Evolutionary conservation across 2,329 filamentous ascomycete species (phyloP).

Genomic region (Xylaria sp.): DNA sequence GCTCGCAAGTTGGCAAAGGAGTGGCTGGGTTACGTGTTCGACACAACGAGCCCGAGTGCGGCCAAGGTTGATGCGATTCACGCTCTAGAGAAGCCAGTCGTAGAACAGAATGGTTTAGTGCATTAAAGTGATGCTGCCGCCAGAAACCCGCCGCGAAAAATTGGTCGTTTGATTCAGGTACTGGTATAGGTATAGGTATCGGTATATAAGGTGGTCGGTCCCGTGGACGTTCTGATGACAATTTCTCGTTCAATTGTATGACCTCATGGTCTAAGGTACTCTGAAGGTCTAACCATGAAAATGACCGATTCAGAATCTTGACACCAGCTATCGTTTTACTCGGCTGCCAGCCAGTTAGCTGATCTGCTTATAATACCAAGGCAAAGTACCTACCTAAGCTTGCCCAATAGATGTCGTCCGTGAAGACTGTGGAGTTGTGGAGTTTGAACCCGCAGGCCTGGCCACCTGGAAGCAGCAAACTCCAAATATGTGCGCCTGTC

Average conservation of each 20-base stretch:
- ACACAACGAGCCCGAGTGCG: conserved; percentile 59
- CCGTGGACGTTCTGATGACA: too few species aligned
- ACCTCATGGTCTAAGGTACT: too few species aligned
- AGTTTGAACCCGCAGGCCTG: not conserved
- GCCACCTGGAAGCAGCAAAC: too few species aligned
- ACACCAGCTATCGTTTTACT: not conserved
- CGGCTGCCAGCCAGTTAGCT: not conserved
- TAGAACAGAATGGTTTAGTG: not conserved
- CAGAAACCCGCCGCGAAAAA: too few species aligned
- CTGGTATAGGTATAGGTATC: too few species aligned
- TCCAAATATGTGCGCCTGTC: too few species aligned
- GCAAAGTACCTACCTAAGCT: not conserved
- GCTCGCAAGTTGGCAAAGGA: conserved; percentile 76
- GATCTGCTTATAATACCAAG: not conserved
- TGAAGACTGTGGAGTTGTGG: not conserved
- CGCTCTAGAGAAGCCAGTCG: conserved; percentile 40
- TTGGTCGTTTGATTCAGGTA: too few species aligned
- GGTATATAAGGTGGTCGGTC: not conserved
- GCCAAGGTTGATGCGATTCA: conserved; percentile 49
- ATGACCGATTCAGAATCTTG: not conserved
- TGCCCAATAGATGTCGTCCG: not conserved
- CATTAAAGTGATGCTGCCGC: not conserved
- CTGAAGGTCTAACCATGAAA: too few species aligned
- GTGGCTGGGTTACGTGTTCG: conserved; percentile 85
- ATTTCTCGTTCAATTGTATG: too few species aligned